These are phyloP conservation scores for Sungouiozyma ichnusensis DNA, from an alignment of 805 yeast species.

Conservation along the genomic window DNA sequence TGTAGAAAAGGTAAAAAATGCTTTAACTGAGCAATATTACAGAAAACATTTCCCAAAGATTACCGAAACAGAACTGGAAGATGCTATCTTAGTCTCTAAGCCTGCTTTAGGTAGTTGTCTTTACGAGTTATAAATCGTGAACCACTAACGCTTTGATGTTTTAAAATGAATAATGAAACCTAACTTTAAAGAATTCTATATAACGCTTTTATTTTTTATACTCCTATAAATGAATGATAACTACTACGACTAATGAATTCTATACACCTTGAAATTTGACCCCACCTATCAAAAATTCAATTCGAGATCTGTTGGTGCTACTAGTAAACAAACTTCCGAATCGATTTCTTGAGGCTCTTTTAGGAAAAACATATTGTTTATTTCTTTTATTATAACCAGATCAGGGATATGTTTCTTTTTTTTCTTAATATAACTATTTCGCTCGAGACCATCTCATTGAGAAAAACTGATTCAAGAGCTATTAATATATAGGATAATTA, in stretches of 20 bases:
- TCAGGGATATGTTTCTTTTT: neutral
- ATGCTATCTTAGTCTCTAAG: slow-evolving; percentile 44
- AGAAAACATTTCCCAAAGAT: slow-evolving; percentile 38
- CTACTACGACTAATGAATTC: neutral
- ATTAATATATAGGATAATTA: no score
- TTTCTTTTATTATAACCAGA: neutral
- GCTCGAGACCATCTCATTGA: neutral
- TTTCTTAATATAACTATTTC: neutral
- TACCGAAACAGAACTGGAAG: slow-evolving; percentile 34
- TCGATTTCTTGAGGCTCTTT: neutral
- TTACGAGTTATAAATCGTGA: slow-evolving; percentile 13
- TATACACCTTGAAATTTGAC: no score
- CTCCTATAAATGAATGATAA: neutral
- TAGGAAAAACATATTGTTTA: neutral
- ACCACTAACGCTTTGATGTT: no score
- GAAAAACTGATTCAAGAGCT: neutral
- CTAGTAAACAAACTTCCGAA: neutral
- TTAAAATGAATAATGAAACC: neutral
- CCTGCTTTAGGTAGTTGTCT: slow-evolving; percentile 45
- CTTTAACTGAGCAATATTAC: slow-evolving; percentile 44
- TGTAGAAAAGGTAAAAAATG: slow-evolving; percentile 32
- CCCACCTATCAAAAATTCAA: neutral
- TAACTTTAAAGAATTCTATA: slow-evolving; percentile 1
- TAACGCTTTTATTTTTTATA: neutral
- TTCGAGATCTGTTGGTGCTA: neutral